Percentiles rank a stretch among this genome's conserved stretches.
Evolutionary conservation across 306 rosid species (phyloP).

Genomic region (Pterocarpus macrocarpus): DNA sequence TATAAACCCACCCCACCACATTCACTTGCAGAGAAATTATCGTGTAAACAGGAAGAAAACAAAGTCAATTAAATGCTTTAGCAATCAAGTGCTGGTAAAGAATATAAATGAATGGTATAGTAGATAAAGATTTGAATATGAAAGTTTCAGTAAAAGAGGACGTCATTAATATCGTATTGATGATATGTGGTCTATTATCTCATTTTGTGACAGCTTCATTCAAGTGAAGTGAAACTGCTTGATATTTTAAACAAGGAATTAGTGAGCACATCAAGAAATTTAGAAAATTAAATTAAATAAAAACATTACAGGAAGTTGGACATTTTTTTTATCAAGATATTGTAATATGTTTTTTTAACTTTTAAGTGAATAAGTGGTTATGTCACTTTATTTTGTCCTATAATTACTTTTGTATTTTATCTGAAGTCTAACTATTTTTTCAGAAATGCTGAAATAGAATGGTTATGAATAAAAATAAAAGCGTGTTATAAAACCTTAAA

Average conservation of each 20-base stretch:
- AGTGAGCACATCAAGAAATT: not conserved
- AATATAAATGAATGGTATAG: conserved; percentile 34
- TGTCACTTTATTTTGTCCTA: too few relatives aligned
- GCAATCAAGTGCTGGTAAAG: conserved; percentile 43
- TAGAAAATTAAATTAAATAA: too few relatives aligned
- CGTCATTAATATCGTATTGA: conserved; percentile 31
- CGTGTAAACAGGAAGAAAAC: conserved; percentile 15
- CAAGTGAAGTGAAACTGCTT: not conserved
- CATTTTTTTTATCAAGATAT: too few relatives aligned
- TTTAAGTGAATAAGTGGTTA: too few relatives aligned
- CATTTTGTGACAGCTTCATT: not conserved
- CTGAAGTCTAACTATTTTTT: too few relatives aligned
- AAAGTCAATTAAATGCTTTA: conserved; percentile 43
- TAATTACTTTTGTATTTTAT: too few relatives aligned
- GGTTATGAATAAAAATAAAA: too few relatives aligned
- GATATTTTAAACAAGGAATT: conserved; percentile 10
- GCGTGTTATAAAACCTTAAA: too few relatives aligned
- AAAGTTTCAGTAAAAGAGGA: conserved; percentile 43
- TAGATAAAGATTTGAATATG: conserved; percentile 37
- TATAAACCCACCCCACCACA: conserved; percentile 37
- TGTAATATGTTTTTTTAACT: too few relatives aligned
- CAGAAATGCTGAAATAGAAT: too few relatives aligned
- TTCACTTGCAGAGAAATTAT: conserved; percentile 28
- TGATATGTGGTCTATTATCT: not conserved
- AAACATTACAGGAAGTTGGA: too few relatives aligned